phyloP scores from a whole-genome alignment of 2,329 filamentous ascomycete genomes.

The Colletotrichum melonis region DNA sequence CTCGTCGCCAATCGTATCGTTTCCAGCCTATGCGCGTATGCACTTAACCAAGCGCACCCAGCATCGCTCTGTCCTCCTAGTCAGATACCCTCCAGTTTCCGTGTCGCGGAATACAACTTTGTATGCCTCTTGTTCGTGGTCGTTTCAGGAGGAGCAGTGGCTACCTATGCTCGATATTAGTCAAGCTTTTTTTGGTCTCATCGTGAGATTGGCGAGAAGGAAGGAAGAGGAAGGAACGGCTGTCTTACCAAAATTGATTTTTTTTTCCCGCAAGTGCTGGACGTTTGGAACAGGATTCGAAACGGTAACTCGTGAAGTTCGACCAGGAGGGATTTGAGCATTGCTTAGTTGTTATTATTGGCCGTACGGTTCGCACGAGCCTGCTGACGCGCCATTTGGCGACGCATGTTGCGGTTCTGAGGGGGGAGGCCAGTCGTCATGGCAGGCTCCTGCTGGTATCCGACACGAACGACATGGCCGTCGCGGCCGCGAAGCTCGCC shows the following conservation, averaged over 20 bases:
- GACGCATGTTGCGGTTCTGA: constrained; percentile 1
- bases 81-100: not conserved
- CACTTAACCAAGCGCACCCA: not conserved
- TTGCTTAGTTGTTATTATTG: not conserved
- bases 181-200: not conserved
- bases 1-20: not conserved
- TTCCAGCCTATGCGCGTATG: not conserved
- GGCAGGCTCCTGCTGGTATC: not conserved
- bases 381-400: not conserved
- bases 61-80: not conserved
- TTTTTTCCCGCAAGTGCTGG: not conserved
- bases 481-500: not conserved
- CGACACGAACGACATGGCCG: not conserved
- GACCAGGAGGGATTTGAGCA: not conserved
- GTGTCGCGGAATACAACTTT: not conserved
- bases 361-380: not conserved
- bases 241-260: not conserved
- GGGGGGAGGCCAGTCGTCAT: not conserved
- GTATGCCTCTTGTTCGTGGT: not conserved
- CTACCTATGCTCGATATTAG: not conserved
- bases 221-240: not conserved
- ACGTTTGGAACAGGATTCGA: not conserved
- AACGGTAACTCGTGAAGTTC: not conserved
- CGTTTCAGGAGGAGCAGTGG: too few relatives aligned
- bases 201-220: not conserved